Conservation (phyloP, 2,329 filamentous ascomycete genomes). For the Coniochaeta sp. region DNA sequence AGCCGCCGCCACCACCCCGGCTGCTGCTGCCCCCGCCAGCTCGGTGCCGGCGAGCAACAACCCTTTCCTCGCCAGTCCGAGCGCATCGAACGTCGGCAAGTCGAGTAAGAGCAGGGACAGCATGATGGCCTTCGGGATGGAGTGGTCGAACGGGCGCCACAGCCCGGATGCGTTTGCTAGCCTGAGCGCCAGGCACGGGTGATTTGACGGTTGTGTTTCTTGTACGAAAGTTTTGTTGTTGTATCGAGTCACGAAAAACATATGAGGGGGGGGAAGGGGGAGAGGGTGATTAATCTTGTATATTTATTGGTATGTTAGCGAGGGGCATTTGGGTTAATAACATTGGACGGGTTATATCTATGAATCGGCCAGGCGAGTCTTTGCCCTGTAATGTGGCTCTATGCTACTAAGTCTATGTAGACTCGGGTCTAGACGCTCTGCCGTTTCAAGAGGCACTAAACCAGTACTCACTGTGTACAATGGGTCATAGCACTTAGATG, state of each 20-base stretch:
- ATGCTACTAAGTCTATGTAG: no score
- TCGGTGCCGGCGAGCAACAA: constrained; percentile 40
- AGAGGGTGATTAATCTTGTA: not conserved
- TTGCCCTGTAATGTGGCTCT: no score
- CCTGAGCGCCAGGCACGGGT: constrained; percentile 48
- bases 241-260: not conserved
- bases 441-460: no score
- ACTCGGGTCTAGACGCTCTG: no score
- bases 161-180: constrained; percentile 76
- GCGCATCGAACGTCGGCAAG: constrained; percentile 8
- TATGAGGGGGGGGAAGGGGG: no score
- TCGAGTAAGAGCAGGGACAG: constrained; percentile 55
- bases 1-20: constrained; percentile 7
- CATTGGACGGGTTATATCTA: not conserved
- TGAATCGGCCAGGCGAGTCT: no score
- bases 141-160: constrained; percentile 62
- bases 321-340: not conserved
- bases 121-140: constrained; percentile 58
- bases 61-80: constrained; percentile 39
- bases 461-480: no score
- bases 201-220: not conserved
- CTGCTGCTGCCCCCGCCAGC: constrained; percentile 21
- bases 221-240: not conserved
- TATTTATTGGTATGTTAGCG: not conserved
- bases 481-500: no score